phyloP scores from a whole-genome alignment of 2,329 filamentous ascomycete species.

The Apiospora saccharicola region DNA sequence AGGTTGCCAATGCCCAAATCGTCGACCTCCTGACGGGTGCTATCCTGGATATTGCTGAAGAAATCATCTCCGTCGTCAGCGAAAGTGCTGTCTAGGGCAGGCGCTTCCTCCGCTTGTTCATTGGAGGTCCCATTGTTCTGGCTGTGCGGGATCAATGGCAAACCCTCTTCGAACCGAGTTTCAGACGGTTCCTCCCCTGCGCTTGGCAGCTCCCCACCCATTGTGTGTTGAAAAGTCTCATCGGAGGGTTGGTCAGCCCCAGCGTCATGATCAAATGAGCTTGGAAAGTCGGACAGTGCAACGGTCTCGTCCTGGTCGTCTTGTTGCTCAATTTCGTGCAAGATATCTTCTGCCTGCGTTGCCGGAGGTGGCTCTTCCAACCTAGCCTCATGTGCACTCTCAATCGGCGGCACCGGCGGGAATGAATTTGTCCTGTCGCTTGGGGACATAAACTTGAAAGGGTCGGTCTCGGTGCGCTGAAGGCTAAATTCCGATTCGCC shows the following conservation, averaged over 20 bases:
- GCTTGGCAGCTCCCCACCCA: slow-evolving; percentile 53
- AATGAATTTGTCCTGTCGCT: slow-evolving; percentile 70
- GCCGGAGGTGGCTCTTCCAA: slow-evolving; percentile 52
- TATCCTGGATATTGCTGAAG: slow-evolving; percentile 59
- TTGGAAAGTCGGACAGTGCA: slow-evolving; percentile 47
- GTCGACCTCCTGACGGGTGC: slow-evolving; percentile 39
- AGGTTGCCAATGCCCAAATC: slow-evolving; percentile 35
- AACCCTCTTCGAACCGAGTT: slow-evolving; percentile 72
- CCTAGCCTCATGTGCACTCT: slow-evolving; percentile 39
- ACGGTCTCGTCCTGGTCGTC: slow-evolving; percentile 51
- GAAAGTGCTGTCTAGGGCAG: slow-evolving; percentile 46
- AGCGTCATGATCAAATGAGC: slow-evolving; percentile 39
- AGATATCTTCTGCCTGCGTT: slow-evolving; percentile 61
- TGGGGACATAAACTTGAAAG: slow-evolving; percentile 66
- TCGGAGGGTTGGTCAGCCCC: slow-evolving; percentile 32
- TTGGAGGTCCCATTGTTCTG: not conserved
- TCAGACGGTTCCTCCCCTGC: slow-evolving; percentile 54
- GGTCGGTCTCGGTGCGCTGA: slow-evolving; percentile 60
- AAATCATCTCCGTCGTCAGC: slow-evolving; percentile 65
- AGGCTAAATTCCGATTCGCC: slow-evolving; percentile 66
- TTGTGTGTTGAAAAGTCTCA: slow-evolving; percentile 44
- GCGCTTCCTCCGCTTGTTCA: slow-evolving; percentile 30
- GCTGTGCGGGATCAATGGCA: slow-evolving; percentile 64
- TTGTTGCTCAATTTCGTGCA: slow-evolving; percentile 60
- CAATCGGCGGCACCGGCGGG: slow-evolving; percentile 59